phyloP scores from a whole-genome alignment of 495 filamentous ascomycete species.

The Mytilinidion resinicola region DNA sequence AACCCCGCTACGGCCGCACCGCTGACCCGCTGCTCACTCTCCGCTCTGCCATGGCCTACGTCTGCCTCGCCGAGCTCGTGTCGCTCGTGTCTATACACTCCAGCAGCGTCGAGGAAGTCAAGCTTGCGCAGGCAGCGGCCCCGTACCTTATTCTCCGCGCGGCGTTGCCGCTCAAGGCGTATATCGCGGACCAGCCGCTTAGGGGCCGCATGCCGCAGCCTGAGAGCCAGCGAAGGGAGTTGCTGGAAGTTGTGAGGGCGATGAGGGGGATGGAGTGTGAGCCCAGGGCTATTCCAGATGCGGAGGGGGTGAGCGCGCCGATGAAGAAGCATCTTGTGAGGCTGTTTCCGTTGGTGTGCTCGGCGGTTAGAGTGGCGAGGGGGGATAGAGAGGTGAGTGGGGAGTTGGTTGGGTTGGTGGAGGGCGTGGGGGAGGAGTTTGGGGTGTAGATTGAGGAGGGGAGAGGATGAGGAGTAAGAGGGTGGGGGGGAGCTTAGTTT shows the following conservation, averaged over 20 bases:
- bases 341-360: conserved; percentile 74
- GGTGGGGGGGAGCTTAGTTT: no score
- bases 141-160: conserved; percentile 80
- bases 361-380: conserved; percentile 61
- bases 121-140: conserved; percentile 68
- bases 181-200: conserved; percentile 87
- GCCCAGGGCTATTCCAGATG: conserved; percentile 63
- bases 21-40: conserved; percentile 57
- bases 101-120: conserved; percentile 40
- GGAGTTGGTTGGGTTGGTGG: conserved; percentile 58
- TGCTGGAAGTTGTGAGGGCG: conserved; percentile 61
- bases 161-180: conserved; percentile 70
- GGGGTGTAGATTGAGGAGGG: conserved; percentile 31
- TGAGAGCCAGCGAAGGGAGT: conserved; percentile 66
- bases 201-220: conserved; percentile 91
- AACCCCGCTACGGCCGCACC: conserved; percentile 61
- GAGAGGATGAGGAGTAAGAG: no score
- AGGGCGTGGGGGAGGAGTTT: conserved; percentile 62
- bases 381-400: conserved; percentile 56
- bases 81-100: conserved; percentile 34
- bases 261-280: conserved; percentile 63
- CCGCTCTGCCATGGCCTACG: conserved; percentile 67
- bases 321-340: conserved; percentile 69
- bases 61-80: conserved; percentile 69
- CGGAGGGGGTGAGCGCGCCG: conserved; percentile 49